Evolutionary conservation across 257 asterid species (phyloP).

Genomic region (Leptodermis oblonga): DNA sequence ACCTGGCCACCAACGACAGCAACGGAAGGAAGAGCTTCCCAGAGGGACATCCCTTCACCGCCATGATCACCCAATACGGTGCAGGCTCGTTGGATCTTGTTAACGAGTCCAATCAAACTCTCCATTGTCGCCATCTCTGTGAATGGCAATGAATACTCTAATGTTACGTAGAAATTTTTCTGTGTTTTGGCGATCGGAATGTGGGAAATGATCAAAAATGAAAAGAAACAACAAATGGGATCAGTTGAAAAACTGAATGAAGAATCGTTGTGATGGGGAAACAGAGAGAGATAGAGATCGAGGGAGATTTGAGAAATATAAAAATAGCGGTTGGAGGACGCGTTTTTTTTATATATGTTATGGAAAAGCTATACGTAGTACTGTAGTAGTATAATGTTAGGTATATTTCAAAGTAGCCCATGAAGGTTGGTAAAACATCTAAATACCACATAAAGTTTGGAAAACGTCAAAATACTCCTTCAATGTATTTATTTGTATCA

Average conservation of each 20-base stretch:
- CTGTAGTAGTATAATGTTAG: no score
- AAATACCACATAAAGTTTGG: no score
- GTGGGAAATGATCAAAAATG: neutral
- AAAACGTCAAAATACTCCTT: no score
- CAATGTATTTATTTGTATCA: no score
- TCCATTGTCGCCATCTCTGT: conserved; percentile 79
- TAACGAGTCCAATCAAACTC: conserved; percentile 91
- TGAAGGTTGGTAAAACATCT: no score
- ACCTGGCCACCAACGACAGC: conserved; percentile 99
- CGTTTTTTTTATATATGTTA: no score
- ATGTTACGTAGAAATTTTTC: neutral
- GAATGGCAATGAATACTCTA: neutral
- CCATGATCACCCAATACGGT: conserved; percentile 99
- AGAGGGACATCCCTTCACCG: conserved; percentile 93
- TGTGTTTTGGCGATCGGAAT: neutral
- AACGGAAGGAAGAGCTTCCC: conserved; percentile 99
- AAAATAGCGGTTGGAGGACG: conserved; percentile 4
- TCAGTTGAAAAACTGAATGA: neutral
- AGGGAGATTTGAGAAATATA: neutral
- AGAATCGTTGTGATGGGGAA: neutral
- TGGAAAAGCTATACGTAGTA: no score
- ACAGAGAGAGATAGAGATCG: neutral
- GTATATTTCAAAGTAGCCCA: no score
- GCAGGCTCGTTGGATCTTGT: conserved; percentile 88
- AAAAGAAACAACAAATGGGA: conserved; percentile 6